phyloP scores from a whole-genome alignment of 2,329 filamentous ascomycete species.

The Tolypocladium sp. region DNA sequence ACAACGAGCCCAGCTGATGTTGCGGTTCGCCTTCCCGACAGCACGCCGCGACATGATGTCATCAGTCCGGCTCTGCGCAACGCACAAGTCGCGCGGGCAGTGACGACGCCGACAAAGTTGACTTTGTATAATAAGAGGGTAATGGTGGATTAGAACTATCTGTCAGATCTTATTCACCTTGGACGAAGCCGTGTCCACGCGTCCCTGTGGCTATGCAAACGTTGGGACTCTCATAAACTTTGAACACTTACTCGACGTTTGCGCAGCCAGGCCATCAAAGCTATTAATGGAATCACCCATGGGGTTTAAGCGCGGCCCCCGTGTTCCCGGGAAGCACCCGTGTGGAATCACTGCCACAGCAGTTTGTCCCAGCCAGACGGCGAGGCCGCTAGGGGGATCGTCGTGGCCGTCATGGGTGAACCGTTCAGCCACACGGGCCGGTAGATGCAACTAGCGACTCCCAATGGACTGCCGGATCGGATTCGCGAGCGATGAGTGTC shows the following conservation, averaged over 20 bases:
- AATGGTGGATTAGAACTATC: not conserved
- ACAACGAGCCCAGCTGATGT: not conserved
- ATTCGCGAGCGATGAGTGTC: not conserved
- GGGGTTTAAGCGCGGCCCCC: not conserved
- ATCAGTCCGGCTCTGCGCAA: not conserved
- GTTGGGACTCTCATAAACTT: not conserved
- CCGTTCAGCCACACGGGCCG: not conserved
- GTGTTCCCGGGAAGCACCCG: not conserved
- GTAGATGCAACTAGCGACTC: not conserved
- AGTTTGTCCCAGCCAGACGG: not conserved
- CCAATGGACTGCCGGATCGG: not conserved
- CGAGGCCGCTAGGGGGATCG: too few species aligned
- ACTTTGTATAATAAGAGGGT: not conserved
- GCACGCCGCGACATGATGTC: not conserved
- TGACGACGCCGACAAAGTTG: not conserved
- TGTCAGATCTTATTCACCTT: not conserved
- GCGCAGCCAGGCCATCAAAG: not conserved
- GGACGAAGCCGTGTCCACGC: not conserved
- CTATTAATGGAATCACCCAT: not conserved
- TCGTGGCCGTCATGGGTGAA: not conserved
- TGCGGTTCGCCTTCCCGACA: too few species aligned
- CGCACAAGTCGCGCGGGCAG: not conserved
- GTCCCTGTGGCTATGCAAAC: not conserved
- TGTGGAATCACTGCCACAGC: not conserved
- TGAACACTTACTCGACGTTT: not conserved